These are phyloP conservation scores for Inga oerstediana DNA, from an alignment of 306 rosid species.

Conservation along the genomic window DNA sequence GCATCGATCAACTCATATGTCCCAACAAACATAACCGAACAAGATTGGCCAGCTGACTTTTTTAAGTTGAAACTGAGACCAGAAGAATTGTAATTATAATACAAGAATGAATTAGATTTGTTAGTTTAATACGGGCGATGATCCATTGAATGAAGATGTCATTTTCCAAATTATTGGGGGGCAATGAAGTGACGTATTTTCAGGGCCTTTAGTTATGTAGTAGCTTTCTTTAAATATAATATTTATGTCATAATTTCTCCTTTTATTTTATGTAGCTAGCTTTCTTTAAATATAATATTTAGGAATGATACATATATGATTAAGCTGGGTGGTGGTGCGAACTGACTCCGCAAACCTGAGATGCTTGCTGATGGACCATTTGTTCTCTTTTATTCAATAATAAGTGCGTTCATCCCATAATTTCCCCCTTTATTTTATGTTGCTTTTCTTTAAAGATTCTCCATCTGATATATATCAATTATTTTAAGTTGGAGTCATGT, in stretches of 20 bases:
- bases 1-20: too few species aligned
- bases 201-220: background rate
- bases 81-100: too few species aligned
- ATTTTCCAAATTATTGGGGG: background rate
- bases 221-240: too few species aligned
- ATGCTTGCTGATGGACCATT: conserved; percentile 10
- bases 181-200: background rate
- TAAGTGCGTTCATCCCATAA: background rate
- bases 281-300: too few species aligned
- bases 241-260: too few species aligned
- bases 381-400: background rate
- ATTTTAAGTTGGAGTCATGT: background rate
- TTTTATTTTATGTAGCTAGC: too few species aligned
- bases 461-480: background rate
- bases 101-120: too few species aligned
- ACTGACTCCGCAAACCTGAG: conserved; percentile 13
- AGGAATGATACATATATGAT: too few species aligned
- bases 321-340: conserved; percentile 6
- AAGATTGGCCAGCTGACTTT: too few species aligned
- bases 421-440: background rate
- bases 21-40: too few species aligned
- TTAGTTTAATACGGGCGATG: too few species aligned
- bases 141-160: background rate
- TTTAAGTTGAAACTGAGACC: too few species aligned
- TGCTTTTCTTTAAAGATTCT: background rate